Evolutionary conservation across 495 filamentous ascomycete species (phyloP).

Genomic region (Pseudevernia furfuracea): DNA sequence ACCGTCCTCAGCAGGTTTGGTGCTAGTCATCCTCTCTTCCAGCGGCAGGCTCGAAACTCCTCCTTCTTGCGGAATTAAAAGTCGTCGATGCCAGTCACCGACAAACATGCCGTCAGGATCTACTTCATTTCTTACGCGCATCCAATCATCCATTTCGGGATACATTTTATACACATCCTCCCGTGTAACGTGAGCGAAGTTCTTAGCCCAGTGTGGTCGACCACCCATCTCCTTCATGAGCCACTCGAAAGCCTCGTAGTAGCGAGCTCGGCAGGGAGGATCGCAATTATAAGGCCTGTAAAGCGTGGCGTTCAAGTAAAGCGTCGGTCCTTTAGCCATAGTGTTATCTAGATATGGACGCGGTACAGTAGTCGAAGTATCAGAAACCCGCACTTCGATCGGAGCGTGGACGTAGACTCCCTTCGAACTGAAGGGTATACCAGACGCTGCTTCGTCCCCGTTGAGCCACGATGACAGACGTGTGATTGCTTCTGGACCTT

Average conservation of each 20-base stretch:
- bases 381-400: conserved; percentile 81
- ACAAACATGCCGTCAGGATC: conserved; percentile 90
- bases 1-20: conserved; percentile 35
- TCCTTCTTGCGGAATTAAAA: conserved; percentile 44
- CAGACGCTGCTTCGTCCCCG: conserved; percentile 44
- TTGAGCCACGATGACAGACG: conserved; percentile 83
- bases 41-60: conserved; percentile 32
- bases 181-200: conserved; percentile 57
- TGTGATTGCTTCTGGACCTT: conserved; percentile 79
- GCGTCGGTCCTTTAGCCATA: conserved; percentile 58
- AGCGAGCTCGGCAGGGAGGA: conserved; percentile 67
- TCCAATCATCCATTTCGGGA: conserved; percentile 55
- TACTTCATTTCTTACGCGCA: conserved; percentile 58
- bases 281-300: conserved; percentile 82
- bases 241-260: conserved; percentile 92
- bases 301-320: conserved; percentile 93
- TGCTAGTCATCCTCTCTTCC: conserved; percentile 39
- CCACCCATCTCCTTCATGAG: conserved; percentile 88
- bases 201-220: conserved; percentile 97
- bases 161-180: conserved; percentile 38
- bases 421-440: conserved; percentile 71
- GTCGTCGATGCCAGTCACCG: conserved; percentile 77
- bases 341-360: conserved; percentile 77
- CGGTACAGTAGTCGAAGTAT: conserved; percentile 53
- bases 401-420: conserved; percentile 87